Base-by-base conservation (phyloP, 2,329 filamentous ascomycete genomes). In the Rhynchosporium secalis region DNA sequence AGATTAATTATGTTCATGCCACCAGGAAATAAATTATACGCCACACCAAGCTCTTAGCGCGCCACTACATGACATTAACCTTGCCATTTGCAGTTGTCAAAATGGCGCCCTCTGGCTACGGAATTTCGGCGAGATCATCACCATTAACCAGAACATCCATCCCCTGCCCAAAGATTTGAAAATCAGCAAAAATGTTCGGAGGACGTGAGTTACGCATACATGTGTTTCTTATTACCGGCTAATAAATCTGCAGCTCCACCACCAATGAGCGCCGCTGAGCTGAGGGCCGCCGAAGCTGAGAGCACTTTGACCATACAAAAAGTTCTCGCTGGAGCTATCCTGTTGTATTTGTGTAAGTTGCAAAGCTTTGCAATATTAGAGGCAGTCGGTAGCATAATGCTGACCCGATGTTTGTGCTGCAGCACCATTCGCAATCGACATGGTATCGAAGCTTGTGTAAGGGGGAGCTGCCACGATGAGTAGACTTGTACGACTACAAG, bases 311-410 rank as follows among this genome's bases (percentile, higher is more conserved):
- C 87, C 56, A 79, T 94, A 69, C 86, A 89, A 78, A 82, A 81
- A 71, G 88, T 88, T 65, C 74, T 88, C 60, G 82, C 84, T 45
- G 85, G 86, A 15, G 87, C 86, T 66, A 80, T 87, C 45, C 76
- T 90, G 56, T 82, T 95, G 55, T 94, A 94, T 75, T 78, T 95
- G 64, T 91, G 91, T 95, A 85, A 62, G 89, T 67, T 41, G n/a
- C 41, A 3, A 26, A 29, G 38, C 20, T 31, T 20, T 28, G 10
- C 55, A 3, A 28, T n/a, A 33, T 47, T 28, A 3, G 20, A 3
- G 38, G 8, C 52, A 29, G 10, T 29, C n/a, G 41, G n/a, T 29
- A 10, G 9, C 2, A 20, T 31, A 12, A 12, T 15, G 36, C 67
- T 65, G 60, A 59, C 56, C 36, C 46, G n/a, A 57, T 12, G 33